These are phyloP conservation scores for Diaporthe australafricana DNA, from an alignment of 2,329 filamentous ascomycete genomes.

Conservation along the genomic window DNA sequence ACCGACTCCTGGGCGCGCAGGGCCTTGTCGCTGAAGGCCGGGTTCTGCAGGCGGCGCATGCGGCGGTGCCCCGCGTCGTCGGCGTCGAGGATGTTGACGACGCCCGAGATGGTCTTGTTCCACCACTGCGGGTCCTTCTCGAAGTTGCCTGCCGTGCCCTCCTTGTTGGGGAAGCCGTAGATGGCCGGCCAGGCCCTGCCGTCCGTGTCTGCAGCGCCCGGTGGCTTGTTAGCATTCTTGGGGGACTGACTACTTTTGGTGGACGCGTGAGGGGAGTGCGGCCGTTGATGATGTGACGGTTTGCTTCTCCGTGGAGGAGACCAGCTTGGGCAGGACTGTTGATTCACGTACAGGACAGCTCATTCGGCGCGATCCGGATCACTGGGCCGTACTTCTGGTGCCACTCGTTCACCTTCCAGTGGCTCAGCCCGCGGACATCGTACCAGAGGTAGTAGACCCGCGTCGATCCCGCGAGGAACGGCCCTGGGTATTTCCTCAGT, in stretches of 20 bases:
- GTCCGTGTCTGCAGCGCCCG: neutral
- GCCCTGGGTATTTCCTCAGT: conserved; percentile 39
- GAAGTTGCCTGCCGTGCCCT: conserved; percentile 26
- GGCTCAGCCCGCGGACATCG: conserved; percentile 28
- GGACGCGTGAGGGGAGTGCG: too few relatives aligned
- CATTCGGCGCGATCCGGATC: conserved; percentile 30
- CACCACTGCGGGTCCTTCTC: conserved; percentile 32
- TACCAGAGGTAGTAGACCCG: conserved; percentile 27
- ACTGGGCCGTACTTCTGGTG: conserved; percentile 32
- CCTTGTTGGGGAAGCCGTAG: conserved; percentile 31
- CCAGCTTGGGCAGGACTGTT: neutral
- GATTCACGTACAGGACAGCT: conserved; percentile 21
- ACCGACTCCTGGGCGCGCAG: conserved; percentile 42
- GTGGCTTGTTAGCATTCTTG: neutral
- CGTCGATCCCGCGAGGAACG: conserved; percentile 38
- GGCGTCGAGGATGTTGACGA: conserved; percentile 31
- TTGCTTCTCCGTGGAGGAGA: neutral
- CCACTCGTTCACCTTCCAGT: conserved; percentile 32
- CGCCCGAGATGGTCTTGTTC: conserved; percentile 30
- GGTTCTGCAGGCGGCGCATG: conserved; percentile 41
- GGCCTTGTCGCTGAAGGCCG: conserved; percentile 44
- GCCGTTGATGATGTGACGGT: neutral
- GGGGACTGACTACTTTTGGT: too few relatives aligned
- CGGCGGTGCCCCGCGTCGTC: conserved; percentile 37
- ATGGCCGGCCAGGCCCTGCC: conserved; percentile 27